A percentile compares a stretch with the other conserved stretches of the same genome.
These are phyloP conservation scores for Petunia hybrid DNA, from an alignment of 305 asterid species.

Conservation along the genomic window DNA sequence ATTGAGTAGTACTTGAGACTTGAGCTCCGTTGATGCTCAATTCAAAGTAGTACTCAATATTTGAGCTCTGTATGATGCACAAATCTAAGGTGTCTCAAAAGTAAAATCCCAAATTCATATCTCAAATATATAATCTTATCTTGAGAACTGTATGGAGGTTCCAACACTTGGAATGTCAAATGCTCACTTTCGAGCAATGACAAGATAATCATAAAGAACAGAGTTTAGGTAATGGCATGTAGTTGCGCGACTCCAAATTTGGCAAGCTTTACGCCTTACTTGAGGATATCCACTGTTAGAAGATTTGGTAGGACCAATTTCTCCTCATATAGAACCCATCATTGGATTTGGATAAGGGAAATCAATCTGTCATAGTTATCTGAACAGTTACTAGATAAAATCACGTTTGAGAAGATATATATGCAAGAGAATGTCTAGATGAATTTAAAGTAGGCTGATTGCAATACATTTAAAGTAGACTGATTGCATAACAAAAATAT, in stretches of 20 bases:
- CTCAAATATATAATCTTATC: background rate
- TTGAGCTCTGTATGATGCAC: no score
- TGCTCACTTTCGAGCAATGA: background rate
- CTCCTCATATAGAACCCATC: background rate
- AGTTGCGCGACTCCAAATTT: background rate
- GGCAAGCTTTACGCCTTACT: background rate
- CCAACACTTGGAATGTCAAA: background rate
- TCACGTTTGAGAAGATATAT: background rate
- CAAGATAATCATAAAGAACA: slow-evolving; percentile 28
- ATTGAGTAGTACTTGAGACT: no score
- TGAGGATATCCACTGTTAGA: slow-evolving; percentile 20
- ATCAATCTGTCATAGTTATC: background rate
- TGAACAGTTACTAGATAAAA: background rate
- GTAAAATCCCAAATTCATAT: background rate
- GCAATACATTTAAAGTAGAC: no score
- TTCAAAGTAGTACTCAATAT: no score
- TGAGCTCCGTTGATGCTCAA: no score
- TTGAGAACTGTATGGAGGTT: background rate
- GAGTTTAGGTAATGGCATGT: background rate
- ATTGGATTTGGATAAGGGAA: slow-evolving; percentile 8
- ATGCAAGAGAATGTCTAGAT: background rate
- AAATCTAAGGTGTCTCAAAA: background rate
- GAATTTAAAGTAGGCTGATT: background rate
- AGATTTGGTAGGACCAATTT: slow-evolving; percentile 31
- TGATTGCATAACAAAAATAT: no score